phyloP scores from a whole-genome alignment of 2,329 filamentous ascomycete species.

The Xylaria sp. region DNA sequence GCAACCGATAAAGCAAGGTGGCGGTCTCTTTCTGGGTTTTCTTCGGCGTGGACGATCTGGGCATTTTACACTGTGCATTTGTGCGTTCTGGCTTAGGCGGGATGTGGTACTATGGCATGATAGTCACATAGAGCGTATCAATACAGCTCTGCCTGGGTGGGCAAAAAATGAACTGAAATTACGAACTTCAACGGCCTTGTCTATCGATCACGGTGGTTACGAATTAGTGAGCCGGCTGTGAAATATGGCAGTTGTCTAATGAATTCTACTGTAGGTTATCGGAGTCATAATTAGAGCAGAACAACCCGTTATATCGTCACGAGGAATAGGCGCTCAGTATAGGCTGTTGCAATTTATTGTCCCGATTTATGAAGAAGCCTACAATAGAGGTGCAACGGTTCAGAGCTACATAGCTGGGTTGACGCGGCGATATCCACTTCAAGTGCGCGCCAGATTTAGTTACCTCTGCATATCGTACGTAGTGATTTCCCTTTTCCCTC shows the following conservation, averaged over 20 bases:
- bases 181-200: slow-evolving; percentile 35
- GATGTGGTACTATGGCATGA: slow-evolving; percentile 56
- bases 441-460: background rate
- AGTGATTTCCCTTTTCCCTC: background rate
- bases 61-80: slow-evolving; percentile 56
- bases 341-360: slow-evolving; percentile 2
- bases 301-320: background rate
- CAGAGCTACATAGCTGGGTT: background rate
- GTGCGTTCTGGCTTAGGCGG: slow-evolving; percentile 57
- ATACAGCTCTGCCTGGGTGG: slow-evolving; percentile 52
- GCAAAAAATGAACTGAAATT: slow-evolving; percentile 52
- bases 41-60: slow-evolving; percentile 55
- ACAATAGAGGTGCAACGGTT: background rate
- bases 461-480: background rate
- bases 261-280: slow-evolving; percentile 19
- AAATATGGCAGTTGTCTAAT: slow-evolving; percentile 13
- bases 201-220: slow-evolving; percentile 25
- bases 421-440: background rate
- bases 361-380: background rate
- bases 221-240: slow-evolving; percentile 23
- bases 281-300: slow-evolving; percentile 14
- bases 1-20: slow-evolving; percentile 87
- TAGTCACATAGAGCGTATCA: slow-evolving; percentile 56
- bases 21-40: slow-evolving; percentile 51
- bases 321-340: slow-evolving; percentile 1